Conservation (phyloP, 1,139 yeast species). For the Saccharomyces pastorianus region DNA sequence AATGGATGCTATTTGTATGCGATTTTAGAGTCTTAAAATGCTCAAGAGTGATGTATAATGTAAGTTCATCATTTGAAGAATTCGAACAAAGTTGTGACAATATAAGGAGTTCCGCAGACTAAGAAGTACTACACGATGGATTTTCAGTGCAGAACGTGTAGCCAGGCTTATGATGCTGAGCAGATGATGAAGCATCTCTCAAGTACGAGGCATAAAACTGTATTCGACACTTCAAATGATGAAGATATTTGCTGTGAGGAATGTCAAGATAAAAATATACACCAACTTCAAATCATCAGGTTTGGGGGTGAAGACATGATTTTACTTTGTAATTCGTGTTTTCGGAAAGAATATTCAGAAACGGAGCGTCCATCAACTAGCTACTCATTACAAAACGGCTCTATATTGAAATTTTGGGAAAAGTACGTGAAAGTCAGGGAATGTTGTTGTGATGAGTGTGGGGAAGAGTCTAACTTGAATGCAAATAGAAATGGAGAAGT, state of each 20-base stretch:
- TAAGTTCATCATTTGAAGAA: not conserved
- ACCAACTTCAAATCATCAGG: slow-evolving; percentile 44
- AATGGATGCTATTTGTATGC: not conserved
- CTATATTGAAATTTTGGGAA: slow-evolving; percentile 42
- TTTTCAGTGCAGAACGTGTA: slow-evolving; percentile 32
- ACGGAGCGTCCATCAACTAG: slow-evolving; percentile 41
- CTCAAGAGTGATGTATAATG: not conserved
- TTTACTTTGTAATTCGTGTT: slow-evolving; percentile 43
- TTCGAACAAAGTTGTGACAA: not conserved
- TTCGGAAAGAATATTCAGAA: slow-evolving; percentile 33
- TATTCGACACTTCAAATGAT: slow-evolving; percentile 31
- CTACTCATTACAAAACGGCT: slow-evolving; percentile 48
- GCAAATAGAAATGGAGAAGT: slow-evolving; percentile 34
- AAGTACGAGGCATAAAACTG: slow-evolving; percentile 47
- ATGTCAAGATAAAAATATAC: slow-evolving; percentile 49
- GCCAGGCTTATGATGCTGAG: slow-evolving; percentile 21
- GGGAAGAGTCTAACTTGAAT: slow-evolving; percentile 35
- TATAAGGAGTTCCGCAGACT: not conserved
- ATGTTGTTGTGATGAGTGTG: slow-evolving; percentile 42
- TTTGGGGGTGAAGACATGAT: slow-evolving; percentile 51
- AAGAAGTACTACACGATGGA: not conserved
- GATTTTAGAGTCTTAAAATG: not conserved
- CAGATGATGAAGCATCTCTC: slow-evolving; percentile 42
- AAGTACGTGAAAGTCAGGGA: slow-evolving; percentile 46
- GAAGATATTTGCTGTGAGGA: slow-evolving; percentile 49